These are phyloP conservation scores for Austroboletus novae-zelandiae DNA, from an alignment of 1,284 basidiomycete species.

Conservation along the genomic window DNA sequence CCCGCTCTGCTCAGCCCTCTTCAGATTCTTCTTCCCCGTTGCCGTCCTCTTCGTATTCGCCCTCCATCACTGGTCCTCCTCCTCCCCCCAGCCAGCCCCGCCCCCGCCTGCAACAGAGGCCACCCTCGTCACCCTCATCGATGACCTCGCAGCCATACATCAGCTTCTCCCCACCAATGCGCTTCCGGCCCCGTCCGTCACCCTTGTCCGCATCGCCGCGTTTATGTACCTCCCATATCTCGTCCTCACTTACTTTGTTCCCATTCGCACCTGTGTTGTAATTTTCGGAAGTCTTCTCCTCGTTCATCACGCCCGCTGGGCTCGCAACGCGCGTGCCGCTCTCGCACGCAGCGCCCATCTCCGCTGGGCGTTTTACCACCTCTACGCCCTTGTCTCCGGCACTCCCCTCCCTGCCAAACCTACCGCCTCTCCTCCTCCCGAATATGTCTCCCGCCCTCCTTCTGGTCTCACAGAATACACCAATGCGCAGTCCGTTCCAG, in stretches of 20 bases:
- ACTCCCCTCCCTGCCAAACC: constrained; percentile 47
- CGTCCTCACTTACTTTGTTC: constrained; percentile 50
- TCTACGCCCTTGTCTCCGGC: constrained; percentile 52
- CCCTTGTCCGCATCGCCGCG: constrained; percentile 45
- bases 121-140: constrained; percentile 53
- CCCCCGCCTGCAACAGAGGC: constrained; percentile 55
- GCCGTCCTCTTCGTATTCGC: constrained; percentile 37
- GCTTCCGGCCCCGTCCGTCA: constrained; percentile 34
- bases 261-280: constrained; percentile 58
- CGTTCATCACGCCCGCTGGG: constrained; percentile 67
- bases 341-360: constrained; percentile 67
- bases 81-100: constrained; percentile 13
- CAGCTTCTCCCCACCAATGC: constrained; percentile 47
- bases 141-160: constrained; percentile 57
- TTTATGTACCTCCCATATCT: constrained; percentile 63
- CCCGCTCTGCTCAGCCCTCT: not conserved
- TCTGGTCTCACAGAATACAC: constrained; percentile 30
- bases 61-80: constrained; percentile 29
- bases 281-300: constrained; percentile 58
- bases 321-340: constrained; percentile 46
- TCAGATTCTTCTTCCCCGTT: constrained; percentile 47
- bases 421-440: constrained; percentile 31
- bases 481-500: constrained; percentile 19
- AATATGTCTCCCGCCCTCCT: constrained; percentile 29
- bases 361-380: constrained; percentile 53